A percentile compares a stretch with the other conserved stretches of the same genome.
Evolutionary conservation across 2,329 filamentous ascomycete species (phyloP).

Genomic region (Colletotrichum sp.): DNA sequence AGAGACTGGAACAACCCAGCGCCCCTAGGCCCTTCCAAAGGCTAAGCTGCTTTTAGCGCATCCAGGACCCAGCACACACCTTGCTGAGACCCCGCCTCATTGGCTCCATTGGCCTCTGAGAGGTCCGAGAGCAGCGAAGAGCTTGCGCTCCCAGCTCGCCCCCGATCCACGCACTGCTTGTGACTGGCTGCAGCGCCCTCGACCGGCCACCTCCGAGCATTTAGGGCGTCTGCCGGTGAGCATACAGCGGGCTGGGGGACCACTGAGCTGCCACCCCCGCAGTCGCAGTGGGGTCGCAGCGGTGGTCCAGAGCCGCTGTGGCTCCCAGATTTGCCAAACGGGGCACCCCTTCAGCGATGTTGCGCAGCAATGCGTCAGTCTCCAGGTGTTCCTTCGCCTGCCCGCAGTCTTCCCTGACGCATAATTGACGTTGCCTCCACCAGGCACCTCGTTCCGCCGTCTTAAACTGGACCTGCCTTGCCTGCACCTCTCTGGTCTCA

Average conservation of each 20-base stretch:
- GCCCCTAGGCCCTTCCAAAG: neutral
- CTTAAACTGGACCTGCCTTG: neutral
- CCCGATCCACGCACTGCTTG: neutral
- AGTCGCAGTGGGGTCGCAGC: neutral
- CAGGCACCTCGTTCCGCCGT: neutral
- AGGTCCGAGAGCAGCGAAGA: conserved; percentile 13
- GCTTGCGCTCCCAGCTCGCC: neutral
- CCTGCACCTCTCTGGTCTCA: neutral
- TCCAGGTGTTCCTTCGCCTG: conserved; percentile 13
- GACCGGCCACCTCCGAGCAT: neutral
- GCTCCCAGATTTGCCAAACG: neutral
- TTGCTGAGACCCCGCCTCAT: conserved; percentile 1
- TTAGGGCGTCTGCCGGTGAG: neutral
- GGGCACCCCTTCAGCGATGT: neutral
- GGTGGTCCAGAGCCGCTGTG: neutral
- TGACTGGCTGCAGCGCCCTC: neutral
- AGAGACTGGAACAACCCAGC: conserved; percentile 5
- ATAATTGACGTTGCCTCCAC: neutral
- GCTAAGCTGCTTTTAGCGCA: conserved; percentile 13
- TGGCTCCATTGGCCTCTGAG: neutral
- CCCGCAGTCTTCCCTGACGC: conserved; percentile 11
- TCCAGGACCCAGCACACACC: neutral
- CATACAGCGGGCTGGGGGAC: neutral
- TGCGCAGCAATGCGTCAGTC: neutral
- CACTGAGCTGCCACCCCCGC: conserved; percentile 1